Conservation (phyloP, 2,329 filamentous ascomycete species). For the Diaporthe longicolla region DNA sequence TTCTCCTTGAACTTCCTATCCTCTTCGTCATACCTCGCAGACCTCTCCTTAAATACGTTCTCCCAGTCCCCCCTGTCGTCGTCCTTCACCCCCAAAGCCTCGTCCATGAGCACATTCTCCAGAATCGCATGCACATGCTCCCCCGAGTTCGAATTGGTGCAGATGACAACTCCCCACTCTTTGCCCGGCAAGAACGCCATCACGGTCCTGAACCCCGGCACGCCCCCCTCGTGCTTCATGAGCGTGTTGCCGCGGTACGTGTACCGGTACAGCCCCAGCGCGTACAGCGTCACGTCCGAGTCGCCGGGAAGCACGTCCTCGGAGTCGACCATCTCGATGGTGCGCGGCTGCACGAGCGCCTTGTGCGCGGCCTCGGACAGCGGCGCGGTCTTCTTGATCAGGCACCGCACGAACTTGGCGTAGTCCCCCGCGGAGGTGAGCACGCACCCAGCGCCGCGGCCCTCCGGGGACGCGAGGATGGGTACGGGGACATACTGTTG, state of each 20-base stretch:
- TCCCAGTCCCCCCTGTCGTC: conserved; percentile 8
- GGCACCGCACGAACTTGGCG: conserved; percentile 9
- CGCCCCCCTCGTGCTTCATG: neutral
- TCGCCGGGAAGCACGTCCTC: neutral
- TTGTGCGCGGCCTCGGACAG: neutral
- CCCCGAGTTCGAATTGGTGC: conserved; percentile 4
- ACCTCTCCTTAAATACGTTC: neutral
- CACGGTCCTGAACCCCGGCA: neutral
- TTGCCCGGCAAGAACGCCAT: neutral
- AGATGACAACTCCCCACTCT: conserved; percentile 5
- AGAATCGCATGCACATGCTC: neutral
- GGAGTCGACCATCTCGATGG: neutral
- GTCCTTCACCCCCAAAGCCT: neutral
- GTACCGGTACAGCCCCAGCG: neutral
- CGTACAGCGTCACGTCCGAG: conserved; percentile 5
- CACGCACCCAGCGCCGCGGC: neutral
- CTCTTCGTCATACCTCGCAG: neutral
- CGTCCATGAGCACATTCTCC: neutral
- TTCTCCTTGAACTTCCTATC: neutral
- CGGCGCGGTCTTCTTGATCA: neutral
- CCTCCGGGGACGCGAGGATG: conserved; percentile 15
- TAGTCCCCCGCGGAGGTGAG: conserved; percentile 20
- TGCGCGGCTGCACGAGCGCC: conserved; percentile 11
- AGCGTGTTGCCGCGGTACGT: conserved; percentile 5
- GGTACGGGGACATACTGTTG: neutral